phyloP scores from a whole-genome alignment of 2,329 filamentous ascomycete species.

The Neoscytalidium dimidiatum region DNA sequence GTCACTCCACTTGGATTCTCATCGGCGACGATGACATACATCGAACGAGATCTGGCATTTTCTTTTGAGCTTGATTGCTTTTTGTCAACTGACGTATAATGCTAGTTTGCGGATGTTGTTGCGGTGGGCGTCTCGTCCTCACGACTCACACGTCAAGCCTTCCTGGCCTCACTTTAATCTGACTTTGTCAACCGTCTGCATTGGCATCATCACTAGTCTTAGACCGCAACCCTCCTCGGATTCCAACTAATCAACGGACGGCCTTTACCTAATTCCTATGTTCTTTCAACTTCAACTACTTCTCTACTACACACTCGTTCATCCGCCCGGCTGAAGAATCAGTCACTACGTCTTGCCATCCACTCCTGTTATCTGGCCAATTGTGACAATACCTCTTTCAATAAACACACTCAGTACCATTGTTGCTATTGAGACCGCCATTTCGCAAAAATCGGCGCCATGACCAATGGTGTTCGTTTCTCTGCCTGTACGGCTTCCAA shows the following conservation, averaged over 20 bases:
- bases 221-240: background rate
- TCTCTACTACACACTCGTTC: slow-evolving; percentile 10
- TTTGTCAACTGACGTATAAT: background rate
- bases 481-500: background rate
- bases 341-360: background rate
- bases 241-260: background rate
- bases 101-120: background rate
- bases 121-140: background rate
- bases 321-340: background rate
- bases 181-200: background rate
- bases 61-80: slow-evolving; percentile 13
- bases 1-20: slow-evolving; percentile 2
- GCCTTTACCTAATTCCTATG: slow-evolving; percentile 1
- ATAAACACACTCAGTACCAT: background rate
- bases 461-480: background rate
- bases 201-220: background rate
- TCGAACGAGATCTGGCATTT: slow-evolving; percentile 3
- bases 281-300: slow-evolving; percentile 4
- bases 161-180: background rate
- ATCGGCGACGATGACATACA: slow-evolving; percentile 10
- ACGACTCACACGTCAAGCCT: background rate
- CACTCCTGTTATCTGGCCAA: background rate
- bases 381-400: too few species aligned
- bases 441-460: background rate
- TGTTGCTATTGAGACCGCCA: background rate